Base-by-base conservation (phyloP, 306 rosid genomes). In the Ormosia emarginata region DNA sequence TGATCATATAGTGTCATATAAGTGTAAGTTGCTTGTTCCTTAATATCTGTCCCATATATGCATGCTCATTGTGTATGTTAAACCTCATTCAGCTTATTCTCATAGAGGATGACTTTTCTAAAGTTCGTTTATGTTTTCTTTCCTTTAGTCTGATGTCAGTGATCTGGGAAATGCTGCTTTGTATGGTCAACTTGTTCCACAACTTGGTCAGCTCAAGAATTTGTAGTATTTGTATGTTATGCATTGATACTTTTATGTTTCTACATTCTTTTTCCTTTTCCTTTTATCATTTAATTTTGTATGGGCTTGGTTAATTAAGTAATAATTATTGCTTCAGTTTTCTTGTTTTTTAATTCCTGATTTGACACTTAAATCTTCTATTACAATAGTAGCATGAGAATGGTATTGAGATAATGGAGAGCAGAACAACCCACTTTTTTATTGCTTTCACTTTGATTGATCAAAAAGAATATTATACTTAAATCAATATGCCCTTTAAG, bases 91-190 rank as follows among this genome's bases (percentile, higher is more conserved):
- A 56, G 77, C 65, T 14, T 34, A 67, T 41, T 70, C 66, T 79
- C 73, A 13, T 15, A 5, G 18, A 79, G 77, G 76, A 33, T 63
- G 24, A 14, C 40, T 68, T 70, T 55, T 81, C 83, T 76, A 67
- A 85, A 57, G 18, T 61, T 84, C 41, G 6, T 67, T 72, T 80
- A 14, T 70, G 58, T 84, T 87, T 81, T 46, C n/a, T 18, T 77
- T 34, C 34, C 61, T 44, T 68, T 15, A 50, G 46, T 71, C 41
- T 80, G 71, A 37, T 83, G 68, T 56, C 94, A 95, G 99, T 80
- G 99, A 95, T 87, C 88, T 95, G 66, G 99, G 99, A 77, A 93
- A 95, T 85, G 99, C 99, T 77, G 98, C 92, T 62, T 89, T 95
- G 85, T 95, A 97, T 74, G 99, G 99, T 76, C 86, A 86, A 74